These are phyloP conservation scores for Jacaranda mimosifolia DNA, from an alignment of 257 asterid genomes.

Conservation along the genomic window DNA sequence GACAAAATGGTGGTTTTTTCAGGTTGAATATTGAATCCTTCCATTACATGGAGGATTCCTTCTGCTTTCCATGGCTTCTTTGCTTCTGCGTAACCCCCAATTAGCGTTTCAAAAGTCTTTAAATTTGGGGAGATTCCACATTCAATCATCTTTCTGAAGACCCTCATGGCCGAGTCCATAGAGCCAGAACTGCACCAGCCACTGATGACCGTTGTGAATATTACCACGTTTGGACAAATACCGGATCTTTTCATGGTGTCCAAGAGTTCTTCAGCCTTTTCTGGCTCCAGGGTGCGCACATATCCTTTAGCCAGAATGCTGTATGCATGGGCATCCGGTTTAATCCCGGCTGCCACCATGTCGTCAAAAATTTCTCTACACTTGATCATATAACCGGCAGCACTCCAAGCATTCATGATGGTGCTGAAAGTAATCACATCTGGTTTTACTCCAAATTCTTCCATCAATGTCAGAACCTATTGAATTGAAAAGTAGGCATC, in stretches of 20 bases:
- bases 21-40: slow-evolving; percentile 53
- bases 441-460: slow-evolving; percentile 63
- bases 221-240: slow-evolving; percentile 60
- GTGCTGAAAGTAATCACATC: slow-evolving; percentile 77
- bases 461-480: slow-evolving; percentile 72
- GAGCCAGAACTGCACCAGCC: slow-evolving; percentile 68
- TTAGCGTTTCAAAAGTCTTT: slow-evolving; percentile 71
- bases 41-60: slow-evolving; percentile 56
- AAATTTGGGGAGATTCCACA: slow-evolving; percentile 61
- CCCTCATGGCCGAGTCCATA: slow-evolving; percentile 61
- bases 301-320: slow-evolving; percentile 81
- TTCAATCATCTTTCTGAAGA: slow-evolving; percentile 58
- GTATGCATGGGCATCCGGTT: slow-evolving; percentile 64
- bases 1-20: slow-evolving; percentile 52
- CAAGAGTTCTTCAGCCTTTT: slow-evolving; percentile 72
- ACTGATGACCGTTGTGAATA: slow-evolving; percentile 71
- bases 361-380: slow-evolving; percentile 70
- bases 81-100: slow-evolving; percentile 63
- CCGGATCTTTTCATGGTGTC: slow-evolving; percentile 52
- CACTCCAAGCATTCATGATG: slow-evolving; percentile 78
- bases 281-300: slow-evolving; percentile 64
- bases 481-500: not conserved
- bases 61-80: slow-evolving; percentile 73
- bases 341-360: slow-evolving; percentile 67
- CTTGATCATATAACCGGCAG: slow-evolving; percentile 70